These are phyloP conservation scores for Geosiphon pyriformis DNA, from an alignment of 192 early-diverging fungal species.

Conservation along the genomic window DNA sequence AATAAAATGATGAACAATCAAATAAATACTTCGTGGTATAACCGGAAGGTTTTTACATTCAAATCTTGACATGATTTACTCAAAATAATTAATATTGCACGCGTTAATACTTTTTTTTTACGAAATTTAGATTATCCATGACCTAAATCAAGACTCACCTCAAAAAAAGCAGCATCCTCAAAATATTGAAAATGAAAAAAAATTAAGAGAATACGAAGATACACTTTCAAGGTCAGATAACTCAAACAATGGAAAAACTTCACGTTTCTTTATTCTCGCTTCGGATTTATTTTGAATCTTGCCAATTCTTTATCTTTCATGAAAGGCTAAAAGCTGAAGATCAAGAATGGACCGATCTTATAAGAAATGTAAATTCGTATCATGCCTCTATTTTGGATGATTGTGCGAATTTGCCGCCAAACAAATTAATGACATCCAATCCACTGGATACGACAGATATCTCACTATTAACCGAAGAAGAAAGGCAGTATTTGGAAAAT, in stretches of 20 bases:
- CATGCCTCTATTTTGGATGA: slow-evolving; percentile 16
- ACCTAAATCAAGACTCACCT: background rate
- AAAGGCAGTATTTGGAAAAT: slow-evolving; percentile 23
- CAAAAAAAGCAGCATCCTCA: slow-evolving; percentile 36
- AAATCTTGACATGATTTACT: background rate
- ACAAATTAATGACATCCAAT: background rate
- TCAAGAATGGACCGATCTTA: slow-evolving; percentile 13
- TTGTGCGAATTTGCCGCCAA: background rate
- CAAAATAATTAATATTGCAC: too few species aligned
- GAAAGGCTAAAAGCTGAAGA: slow-evolving; percentile 24
- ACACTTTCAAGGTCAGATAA: slow-evolving; percentile 26
- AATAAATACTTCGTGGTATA: slow-evolving; percentile 53
- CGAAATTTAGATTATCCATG: background rate
- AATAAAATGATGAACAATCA: slow-evolving; percentile 26
- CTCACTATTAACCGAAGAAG: slow-evolving; percentile 15
- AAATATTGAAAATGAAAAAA: slow-evolving; percentile 32
- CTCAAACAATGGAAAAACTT: background rate
- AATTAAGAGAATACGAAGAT: slow-evolving; percentile 21
- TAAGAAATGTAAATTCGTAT: slow-evolving; percentile 1
- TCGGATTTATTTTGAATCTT: too few species aligned
- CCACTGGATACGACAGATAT: slow-evolving; percentile 7
- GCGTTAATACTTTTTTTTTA: background rate
- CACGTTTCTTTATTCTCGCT: background rate
- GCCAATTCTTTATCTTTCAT: too few species aligned
- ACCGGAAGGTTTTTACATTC: slow-evolving; percentile 28